Evolutionary conservation across 2,329 filamentous ascomycete species (phyloP), one percentile per base, ranked within the genome.

Genomic region (Sarocladiaceae sp.): DNA sequence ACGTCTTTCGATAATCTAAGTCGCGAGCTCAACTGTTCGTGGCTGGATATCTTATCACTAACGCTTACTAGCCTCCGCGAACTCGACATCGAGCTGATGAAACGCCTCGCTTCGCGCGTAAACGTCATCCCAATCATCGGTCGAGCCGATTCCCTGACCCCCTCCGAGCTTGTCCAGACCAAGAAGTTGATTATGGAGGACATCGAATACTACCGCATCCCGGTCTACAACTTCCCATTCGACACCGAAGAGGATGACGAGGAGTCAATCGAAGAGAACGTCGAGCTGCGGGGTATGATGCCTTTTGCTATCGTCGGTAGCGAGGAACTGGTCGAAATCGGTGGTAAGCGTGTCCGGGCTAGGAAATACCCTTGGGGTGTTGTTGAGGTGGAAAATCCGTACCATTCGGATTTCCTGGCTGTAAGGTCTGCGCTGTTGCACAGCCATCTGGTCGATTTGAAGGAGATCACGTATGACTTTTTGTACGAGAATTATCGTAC

Each of bases 181-280:
- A 99, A 99, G 85, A 99, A 97, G 82, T 83, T 99, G 56, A 92
- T 99, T 67, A 99, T 99, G 94, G 94, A 99, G 79, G 94, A 99
- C 70, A 99, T 99, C 63, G 94, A 99, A 76, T 94, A 99, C 75
- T 99, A 99, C 79, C 88, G 94, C 68, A 99, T 99, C 63, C 94
- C 94, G 44, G 93, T 99, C 59, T 99, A 99, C 83, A 99, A 99
- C 83, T 99, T 99, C 80, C 94, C 94, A 47, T 99, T 99, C 77
- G 94, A 99, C 64, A 96, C 99, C 56, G 94, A 99, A 74, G 94
- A 99, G 78, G 94, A 99, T 63, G 94, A 99, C 61, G 94, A 99
- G 76, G 94, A 99, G 67, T 99, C 94, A 1, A 93, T 99, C 18
- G 94, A 99, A 76, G 94, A 99, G 77, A 99, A 99, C 64, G 94